These are phyloP conservation scores for Cyathus olla DNA, from an alignment of 1,284 basidiomycete species.

Conservation along the genomic window DNA sequence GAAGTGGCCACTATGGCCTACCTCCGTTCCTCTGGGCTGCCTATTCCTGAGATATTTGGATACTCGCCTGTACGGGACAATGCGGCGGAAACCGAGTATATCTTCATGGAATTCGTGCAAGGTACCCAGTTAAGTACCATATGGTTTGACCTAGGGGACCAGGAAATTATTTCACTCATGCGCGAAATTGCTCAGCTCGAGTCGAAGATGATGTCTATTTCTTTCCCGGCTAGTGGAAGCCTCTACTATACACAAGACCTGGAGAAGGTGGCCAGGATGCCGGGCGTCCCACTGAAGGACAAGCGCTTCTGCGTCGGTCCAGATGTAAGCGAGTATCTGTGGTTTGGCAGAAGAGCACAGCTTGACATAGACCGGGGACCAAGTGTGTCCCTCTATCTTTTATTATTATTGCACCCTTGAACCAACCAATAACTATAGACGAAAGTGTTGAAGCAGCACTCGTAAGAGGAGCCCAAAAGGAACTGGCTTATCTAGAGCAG, in stretches of 20 bases:
- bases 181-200: conserved; percentile 57
- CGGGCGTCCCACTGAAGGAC: conserved; percentile 44
- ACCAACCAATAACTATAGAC: conserved; percentile 52
- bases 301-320: conserved; percentile 58
- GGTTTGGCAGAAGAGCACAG: conserved; percentile 59
- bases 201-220: conserved; percentile 55
- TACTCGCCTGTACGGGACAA: conserved; percentile 60
- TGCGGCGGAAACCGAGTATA: conserved; percentile 57
- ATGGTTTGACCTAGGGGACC: conserved; percentile 52
- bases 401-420: conserved; percentile 26
- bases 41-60: conserved; percentile 58
- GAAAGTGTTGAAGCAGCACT: conserved; percentile 58
- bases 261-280: conserved; percentile 35
- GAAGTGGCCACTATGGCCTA: conserved; percentile 61
- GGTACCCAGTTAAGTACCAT: conserved; percentile 55
- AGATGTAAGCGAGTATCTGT: conserved; percentile 52
- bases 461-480: conserved; percentile 56
- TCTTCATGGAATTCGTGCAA: conserved; percentile 58
- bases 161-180: conserved; percentile 52
- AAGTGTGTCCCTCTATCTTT: conserved; percentile 53
- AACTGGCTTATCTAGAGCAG: conserved; percentile 58
- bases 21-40: conserved; percentile 56
- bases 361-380: conserved; percentile 61
- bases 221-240: conserved; percentile 60
- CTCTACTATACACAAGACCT: conserved; percentile 56